Evolutionary conservation across 345 rosid genomes (phyloP).

Genomic region (Populus euphratica): DNA sequence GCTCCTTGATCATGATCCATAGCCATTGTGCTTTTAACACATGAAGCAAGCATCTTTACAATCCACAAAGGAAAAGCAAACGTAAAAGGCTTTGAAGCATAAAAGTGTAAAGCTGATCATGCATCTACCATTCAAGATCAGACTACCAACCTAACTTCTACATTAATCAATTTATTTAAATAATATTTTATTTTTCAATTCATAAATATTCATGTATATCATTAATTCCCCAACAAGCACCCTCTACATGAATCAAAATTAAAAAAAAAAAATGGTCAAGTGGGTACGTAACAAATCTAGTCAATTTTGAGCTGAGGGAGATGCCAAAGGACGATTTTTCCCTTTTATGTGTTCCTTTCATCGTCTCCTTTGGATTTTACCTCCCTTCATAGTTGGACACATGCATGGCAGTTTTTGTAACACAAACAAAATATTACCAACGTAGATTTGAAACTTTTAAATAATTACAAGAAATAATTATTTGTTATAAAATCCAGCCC

Average conservation of each 20-base stretch:
- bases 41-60: neutral
- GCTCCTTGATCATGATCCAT: neutral
- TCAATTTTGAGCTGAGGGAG: slow-evolving; percentile 15
- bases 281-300: slow-evolving; percentile 21
- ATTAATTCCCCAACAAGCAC: neutral
- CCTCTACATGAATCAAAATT: neutral
- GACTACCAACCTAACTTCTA: slow-evolving; percentile 27
- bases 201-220: neutral
- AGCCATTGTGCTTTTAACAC: neutral
- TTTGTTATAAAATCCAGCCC: too few relatives aligned
- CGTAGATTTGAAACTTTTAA: neutral
- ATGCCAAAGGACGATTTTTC: slow-evolving; percentile 45
- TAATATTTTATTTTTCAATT: too few relatives aligned
- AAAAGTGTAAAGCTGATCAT: slow-evolving; percentile 25
- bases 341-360: slow-evolving; percentile 49
- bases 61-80: slow-evolving; percentile 17
- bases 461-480: too few relatives aligned
- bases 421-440: slow-evolving; percentile 21
- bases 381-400: slow-evolving; percentile 50
- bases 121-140: slow-evolving; percentile 44
- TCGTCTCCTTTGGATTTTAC: slow-evolving; percentile 61
- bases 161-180: neutral
- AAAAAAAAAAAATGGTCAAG: slow-evolving; percentile 4
- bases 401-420: slow-evolving; percentile 52
- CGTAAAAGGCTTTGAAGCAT: neutral